A percentile compares a stretch with the other conserved stretches of the same genome.
These are phyloP conservation scores for Fusarium armeniacum DNA, from an alignment of 2,329 filamentous ascomycete genomes.

Conservation along the genomic window DNA sequence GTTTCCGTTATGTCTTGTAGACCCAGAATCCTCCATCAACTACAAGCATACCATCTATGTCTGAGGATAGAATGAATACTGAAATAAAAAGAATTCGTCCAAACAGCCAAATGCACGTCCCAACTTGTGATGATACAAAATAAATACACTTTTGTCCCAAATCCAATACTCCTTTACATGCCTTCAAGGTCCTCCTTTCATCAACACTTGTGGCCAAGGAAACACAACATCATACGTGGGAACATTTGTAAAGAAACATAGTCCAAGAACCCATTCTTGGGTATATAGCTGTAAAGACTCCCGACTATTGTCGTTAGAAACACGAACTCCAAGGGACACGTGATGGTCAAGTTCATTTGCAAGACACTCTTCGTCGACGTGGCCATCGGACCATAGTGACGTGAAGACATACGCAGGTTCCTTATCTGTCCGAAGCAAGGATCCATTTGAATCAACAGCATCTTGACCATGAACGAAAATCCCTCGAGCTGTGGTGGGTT, in stretches of 20 bases:
- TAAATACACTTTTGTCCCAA: not conserved
- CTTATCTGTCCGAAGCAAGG: not conserved
- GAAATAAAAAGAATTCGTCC: no score
- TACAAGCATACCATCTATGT: no score
- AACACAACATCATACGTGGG: slow-evolving; percentile 37
- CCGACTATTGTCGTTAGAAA: not conserved
- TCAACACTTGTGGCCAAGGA: slow-evolving; percentile 41
- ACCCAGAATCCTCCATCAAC: rapidly evolving
- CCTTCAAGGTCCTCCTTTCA: not conserved
- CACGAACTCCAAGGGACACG: slow-evolving; percentile 40
- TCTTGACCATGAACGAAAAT: slow-evolving; percentile 25
- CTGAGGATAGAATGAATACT: no score
- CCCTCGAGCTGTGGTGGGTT: slow-evolving; percentile 18
- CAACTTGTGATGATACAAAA: not conserved
- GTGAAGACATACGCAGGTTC: slow-evolving; percentile 32
- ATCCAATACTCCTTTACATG: not conserved
- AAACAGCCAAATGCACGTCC: not conserved
- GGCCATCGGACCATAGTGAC: slow-evolving; percentile 32
- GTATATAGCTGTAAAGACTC: slow-evolving; percentile 34
- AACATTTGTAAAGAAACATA: slow-evolving; percentile 45
- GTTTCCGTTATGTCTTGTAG: slow-evolving; percentile 38
- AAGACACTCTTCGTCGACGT: slow-evolving; percentile 28
- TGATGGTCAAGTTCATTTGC: slow-evolving; percentile 44
- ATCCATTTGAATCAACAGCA: not conserved
- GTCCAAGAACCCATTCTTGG: slow-evolving; percentile 41